Evolutionary conservation across 257 asterid genomes (phyloP).

Genomic region (Solanum infundibuliforme): DNA sequence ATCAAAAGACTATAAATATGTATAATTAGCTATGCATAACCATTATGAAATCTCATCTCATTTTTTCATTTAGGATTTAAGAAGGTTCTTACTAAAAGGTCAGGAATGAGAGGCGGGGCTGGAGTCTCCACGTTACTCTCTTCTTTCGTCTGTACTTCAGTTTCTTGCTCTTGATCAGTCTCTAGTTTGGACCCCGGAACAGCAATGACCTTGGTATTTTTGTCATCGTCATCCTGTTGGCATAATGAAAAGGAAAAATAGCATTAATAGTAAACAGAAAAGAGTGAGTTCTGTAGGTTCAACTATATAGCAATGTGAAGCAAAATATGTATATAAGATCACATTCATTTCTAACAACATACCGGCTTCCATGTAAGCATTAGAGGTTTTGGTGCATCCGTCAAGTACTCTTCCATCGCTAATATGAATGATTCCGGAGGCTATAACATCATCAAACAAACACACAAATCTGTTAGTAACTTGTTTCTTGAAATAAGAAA

Average conservation of each 20-base stretch:
- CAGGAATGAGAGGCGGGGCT: constrained; percentile 37
- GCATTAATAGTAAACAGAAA: neutral
- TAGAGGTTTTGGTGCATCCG: constrained; percentile 51
- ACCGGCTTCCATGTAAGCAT: constrained; percentile 53
- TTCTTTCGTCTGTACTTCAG: constrained; percentile 10
- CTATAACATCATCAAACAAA: neutral
- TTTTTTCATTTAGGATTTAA: neutral
- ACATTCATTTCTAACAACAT: constrained; percentile 4
- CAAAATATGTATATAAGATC: neutral
- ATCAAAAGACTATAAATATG: constrained; percentile 43
- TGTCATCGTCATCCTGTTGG: constrained; percentile 31
- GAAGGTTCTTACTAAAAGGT: constrained; percentile 38
- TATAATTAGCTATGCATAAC: neutral
- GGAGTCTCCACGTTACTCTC: constrained; percentile 10
- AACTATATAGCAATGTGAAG: neutral
- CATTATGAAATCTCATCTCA: neutral
- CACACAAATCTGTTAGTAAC: neutral
- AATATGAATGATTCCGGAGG: constrained; percentile 50
- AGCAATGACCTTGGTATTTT: constrained; percentile 13
- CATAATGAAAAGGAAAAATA: neutral
- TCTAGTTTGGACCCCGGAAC: constrained; percentile 15
- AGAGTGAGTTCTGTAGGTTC: neutral
- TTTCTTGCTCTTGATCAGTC: constrained; percentile 14
- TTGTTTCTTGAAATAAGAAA: neutral
- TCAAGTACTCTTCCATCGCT: constrained; percentile 71